Percentiles rank a stretch among this genome's conserved stretches.
These are phyloP conservation scores for Samsoniella hepiali DNA, from an alignment of 2,329 filamentous ascomycete genomes.

Conservation along the genomic window DNA sequence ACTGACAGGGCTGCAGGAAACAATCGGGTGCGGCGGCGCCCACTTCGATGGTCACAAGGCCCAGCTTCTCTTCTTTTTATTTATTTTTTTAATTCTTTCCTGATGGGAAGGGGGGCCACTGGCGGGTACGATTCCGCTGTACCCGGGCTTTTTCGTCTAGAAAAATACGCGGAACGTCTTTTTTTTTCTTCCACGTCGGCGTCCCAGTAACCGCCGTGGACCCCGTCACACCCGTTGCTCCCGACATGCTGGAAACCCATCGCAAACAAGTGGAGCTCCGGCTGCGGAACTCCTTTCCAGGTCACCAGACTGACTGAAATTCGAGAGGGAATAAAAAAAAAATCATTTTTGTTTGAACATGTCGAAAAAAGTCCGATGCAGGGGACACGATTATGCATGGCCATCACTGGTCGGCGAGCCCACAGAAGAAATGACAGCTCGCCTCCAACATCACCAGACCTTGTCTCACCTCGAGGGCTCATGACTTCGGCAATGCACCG, in stretches of 20 bases:
- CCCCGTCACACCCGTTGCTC: not conserved
- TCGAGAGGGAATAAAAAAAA: not conserved
- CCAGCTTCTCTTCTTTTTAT: not conserved
- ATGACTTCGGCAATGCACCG: too few species aligned
- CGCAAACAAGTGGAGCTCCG: not conserved
- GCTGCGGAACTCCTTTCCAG: not conserved
- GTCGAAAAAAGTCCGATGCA: too few species aligned
- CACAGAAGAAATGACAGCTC: too few species aligned
- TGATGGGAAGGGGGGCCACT: not conserved
- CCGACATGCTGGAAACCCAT: not conserved
- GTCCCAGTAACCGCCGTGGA: not conserved
- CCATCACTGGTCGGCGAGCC: too few species aligned
- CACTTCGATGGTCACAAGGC: not conserved
- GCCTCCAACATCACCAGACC: too few species aligned
- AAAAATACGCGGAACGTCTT: too few species aligned
- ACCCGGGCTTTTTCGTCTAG: not conserved
- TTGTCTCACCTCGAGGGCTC: too few species aligned
- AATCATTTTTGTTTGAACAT: too few species aligned
- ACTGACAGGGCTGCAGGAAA: constrained; percentile 15
- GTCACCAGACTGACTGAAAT: not conserved
- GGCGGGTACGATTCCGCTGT: not conserved
- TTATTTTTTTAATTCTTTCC: constrained; percentile 1
- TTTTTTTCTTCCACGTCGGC: not conserved
- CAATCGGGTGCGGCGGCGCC: not conserved
- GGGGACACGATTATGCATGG: too few species aligned